phyloP scores from a whole-genome alignment of 2,329 filamentous ascomycete species.

The Phialocephala sp. region DNA sequence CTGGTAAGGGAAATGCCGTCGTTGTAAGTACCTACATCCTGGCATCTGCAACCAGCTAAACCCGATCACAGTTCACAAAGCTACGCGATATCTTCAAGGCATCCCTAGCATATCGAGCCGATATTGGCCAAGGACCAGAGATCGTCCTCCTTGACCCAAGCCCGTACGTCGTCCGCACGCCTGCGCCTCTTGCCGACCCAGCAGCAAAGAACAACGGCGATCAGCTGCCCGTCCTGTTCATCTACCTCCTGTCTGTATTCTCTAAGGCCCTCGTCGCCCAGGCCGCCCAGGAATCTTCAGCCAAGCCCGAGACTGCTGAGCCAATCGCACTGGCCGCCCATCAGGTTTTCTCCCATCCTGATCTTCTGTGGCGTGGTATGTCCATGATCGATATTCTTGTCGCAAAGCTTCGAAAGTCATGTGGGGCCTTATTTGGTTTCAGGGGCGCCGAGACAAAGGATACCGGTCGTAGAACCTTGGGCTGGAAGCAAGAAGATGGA shows the following conservation, averaged over 20 bases:
- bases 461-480: constrained; percentile 69
- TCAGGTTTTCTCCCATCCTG: constrained; percentile 72
- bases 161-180: neutral
- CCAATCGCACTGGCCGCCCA: constrained; percentile 79
- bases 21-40: constrained; percentile 51
- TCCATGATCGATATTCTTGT: constrained; percentile 83
- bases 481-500: constrained; percentile 66
- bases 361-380: constrained; percentile 69
- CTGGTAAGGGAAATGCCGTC: constrained; percentile 63
- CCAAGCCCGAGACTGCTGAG: constrained; percentile 71
- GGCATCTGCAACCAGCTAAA: neutral
- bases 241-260: constrained; percentile 80
- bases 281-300: constrained; percentile 69
- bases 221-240: constrained; percentile 65
- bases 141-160: neutral
- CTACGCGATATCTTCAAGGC: constrained; percentile 60
- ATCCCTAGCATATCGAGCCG: constrained; percentile 44
- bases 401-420: constrained; percentile 81
- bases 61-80: constrained; percentile 39
- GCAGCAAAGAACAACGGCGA: constrained; percentile 48
- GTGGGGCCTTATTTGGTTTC: constrained; percentile 86
- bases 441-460: constrained; percentile 76
- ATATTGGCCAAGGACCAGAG: neutral
- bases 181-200: neutral
- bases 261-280: constrained; percentile 75